A percentile compares a stretch with the other conserved stretches of the same genome.
Conservation (phyloP, 129 eudicot genomes). For the Rutidosis leptorrhynchoides region DNA sequence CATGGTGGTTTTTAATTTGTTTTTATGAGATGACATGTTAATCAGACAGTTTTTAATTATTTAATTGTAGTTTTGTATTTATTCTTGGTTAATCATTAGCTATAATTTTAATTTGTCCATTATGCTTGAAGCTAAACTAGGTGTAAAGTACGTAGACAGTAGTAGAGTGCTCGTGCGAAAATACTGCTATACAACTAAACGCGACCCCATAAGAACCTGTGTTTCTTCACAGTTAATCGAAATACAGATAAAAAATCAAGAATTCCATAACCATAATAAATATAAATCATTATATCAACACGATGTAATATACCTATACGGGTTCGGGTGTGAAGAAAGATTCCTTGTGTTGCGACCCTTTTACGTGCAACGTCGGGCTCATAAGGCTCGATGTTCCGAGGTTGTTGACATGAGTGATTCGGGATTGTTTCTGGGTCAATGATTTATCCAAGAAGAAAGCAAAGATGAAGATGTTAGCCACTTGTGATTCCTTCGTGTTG, state of each 20-base stretch:
- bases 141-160: not conserved
- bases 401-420: no score
- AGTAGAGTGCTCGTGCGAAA: not conserved
- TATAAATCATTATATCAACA: no score
- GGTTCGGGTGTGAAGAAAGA: no score
- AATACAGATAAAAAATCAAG: constrained; percentile 35
- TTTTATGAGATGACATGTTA: not conserved
- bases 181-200: constrained; percentile 12
- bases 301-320: no score
- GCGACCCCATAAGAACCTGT: not conserved
- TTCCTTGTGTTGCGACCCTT: no score
- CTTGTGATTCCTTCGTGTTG: no score
- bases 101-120: not conserved
- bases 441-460: no score
- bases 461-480: no score
- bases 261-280: constrained; percentile 26
- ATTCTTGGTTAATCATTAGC: not conserved
- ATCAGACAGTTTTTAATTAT: not conserved
- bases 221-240: not conserved
- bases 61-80: not conserved
- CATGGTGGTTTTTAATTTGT: not conserved
- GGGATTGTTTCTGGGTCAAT: no score
- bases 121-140: not conserved
- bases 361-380: no score
- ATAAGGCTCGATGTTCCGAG: no score